These are phyloP conservation scores for Neonectria punicea DNA, from an alignment of 2,329 filamentous ascomycete genomes.

Conservation along the genomic window DNA sequence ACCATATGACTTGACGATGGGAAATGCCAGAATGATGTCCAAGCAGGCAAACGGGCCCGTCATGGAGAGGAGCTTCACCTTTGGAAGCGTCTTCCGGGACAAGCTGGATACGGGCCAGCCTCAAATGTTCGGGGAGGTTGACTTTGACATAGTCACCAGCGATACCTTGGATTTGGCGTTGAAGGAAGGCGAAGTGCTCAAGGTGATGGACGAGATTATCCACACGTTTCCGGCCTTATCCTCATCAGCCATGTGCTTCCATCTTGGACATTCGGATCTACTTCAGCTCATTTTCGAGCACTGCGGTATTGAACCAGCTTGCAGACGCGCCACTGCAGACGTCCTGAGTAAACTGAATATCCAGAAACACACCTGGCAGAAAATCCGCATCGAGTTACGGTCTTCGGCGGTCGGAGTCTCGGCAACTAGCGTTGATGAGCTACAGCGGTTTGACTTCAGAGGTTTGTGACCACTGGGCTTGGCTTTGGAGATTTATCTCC, in stretches of 20 bases:
- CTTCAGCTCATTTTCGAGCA: slow-evolving; percentile 90
- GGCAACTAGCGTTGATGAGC: slow-evolving; percentile 88
- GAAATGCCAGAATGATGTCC: slow-evolving; percentile 86
- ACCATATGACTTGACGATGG: slow-evolving; percentile 92
- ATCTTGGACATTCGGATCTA: slow-evolving; percentile 88
- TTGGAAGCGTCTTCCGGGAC: slow-evolving; percentile 89
- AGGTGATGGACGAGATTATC: slow-evolving; percentile 92
- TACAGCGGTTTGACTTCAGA: slow-evolving; percentile 91
- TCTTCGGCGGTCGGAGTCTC: slow-evolving; percentile 84
- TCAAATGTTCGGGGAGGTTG: slow-evolving; percentile 84
- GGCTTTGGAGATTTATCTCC: neutral
- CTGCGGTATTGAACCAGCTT: slow-evolving; percentile 78
- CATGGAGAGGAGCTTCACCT: slow-evolving; percentile 82
- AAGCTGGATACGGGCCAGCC: slow-evolving; percentile 83
- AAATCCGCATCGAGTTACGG: slow-evolving; percentile 83
- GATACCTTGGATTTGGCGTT: slow-evolving; percentile 84
- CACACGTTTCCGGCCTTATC: slow-evolving; percentile 80
- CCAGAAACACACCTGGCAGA: slow-evolving; percentile 81
- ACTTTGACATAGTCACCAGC: slow-evolving; percentile 94
- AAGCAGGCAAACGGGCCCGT: slow-evolving; percentile 70
- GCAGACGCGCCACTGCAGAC: slow-evolving; percentile 80
- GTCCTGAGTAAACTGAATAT: slow-evolving; percentile 89
- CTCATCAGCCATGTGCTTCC: slow-evolving; percentile 82
- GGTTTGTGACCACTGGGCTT: slow-evolving; percentile 55
- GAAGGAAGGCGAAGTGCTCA: slow-evolving; percentile 93